Base-by-base conservation (phyloP, 805 yeast species). In the Hanseniaspora lindneri region DNA sequence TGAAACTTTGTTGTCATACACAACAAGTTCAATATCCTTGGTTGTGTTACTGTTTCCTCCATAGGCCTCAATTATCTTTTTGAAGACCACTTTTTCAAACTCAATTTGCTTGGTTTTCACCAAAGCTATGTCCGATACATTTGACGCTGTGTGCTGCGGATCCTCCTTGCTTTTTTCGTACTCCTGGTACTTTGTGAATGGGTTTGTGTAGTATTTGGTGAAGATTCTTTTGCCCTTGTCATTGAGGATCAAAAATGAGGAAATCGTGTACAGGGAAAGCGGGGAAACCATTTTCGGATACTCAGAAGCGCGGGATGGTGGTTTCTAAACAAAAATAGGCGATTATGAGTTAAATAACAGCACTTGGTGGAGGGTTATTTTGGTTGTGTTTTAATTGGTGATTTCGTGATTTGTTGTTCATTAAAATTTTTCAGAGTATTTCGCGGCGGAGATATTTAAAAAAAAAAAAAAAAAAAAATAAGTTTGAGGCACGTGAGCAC, bases 161-260 rank as follows among this genome's bases (percentile, higher is more conserved):
- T 67, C 59, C 57, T 62, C 23, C 35, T 41, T 48, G 3, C 41
- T 29, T 24, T 42, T 39, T 39, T 42, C 49, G 17, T 43, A 43
- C 21, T 41, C 39, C 41, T 47, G 30, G 33, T 52, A 53, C 23
- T 58, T 56, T 34, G 58, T 64, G 54, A 79, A 79, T 34, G 86
- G 83, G 10, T 81, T 76, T 44, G 71, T 69, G 68, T 81, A 89
- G 71, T 89, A 92, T 60, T 88, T 88, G 54, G 95, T 80, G 59
- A 75, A 83, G 35, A 92, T 66, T 56, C 97, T 71, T 49, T 77
- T 73, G 14, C 95, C 95, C 49, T 80, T 81, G 56, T 70, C 75
- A 63, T 88, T 96, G 55, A 92, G 74, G 55, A 92, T 75, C 55
- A 89, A 66, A 39, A 83, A 71, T 3, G 96, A 92, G 34, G 82